A percentile compares a stretch with the other conserved stretches of the same genome.
These are phyloP conservation scores for Alternaria sp. DNA, from an alignment of 2,329 filamentous ascomycete genomes.

Conservation along the genomic window DNA sequence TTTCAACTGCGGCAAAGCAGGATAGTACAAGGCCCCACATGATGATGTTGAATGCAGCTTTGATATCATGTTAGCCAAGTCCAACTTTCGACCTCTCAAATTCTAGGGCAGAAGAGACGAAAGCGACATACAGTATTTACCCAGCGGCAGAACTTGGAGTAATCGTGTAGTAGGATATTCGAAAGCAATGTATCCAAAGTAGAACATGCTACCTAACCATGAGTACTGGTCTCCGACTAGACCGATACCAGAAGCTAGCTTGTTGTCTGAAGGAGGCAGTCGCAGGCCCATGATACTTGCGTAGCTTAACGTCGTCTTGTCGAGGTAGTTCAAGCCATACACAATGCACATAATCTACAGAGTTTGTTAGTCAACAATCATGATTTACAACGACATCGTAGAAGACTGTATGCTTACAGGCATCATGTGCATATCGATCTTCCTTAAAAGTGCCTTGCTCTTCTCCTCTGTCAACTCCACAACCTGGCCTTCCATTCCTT, in stretches of 20 bases:
- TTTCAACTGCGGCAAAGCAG: slow-evolving; percentile 69
- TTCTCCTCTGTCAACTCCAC: slow-evolving; percentile 65
- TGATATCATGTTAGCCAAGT: slow-evolving; percentile 4
- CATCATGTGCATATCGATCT: slow-evolving; percentile 70
- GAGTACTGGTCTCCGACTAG: slow-evolving; percentile 62
- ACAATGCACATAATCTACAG: slow-evolving; percentile 62
- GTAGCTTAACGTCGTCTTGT: slow-evolving; percentile 67
- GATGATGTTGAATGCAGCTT: slow-evolving; percentile 67
- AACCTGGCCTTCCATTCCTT: slow-evolving; percentile 58
- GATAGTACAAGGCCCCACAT: slow-evolving; percentile 69
- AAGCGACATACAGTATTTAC: slow-evolving; percentile 63
- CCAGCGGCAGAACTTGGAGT: slow-evolving; percentile 70
- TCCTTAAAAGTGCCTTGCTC: slow-evolving; percentile 66
- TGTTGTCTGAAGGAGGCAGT: slow-evolving; percentile 40
- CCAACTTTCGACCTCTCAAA: neutral
- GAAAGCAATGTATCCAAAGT: slow-evolving; percentile 66
- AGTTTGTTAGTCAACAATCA: slow-evolving; percentile 1
- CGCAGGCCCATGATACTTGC: slow-evolving; percentile 61
- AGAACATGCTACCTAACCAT: slow-evolving; percentile 62
- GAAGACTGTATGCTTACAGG: slow-evolving; percentile 49
- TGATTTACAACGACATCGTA: neutral
- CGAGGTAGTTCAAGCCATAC: slow-evolving; percentile 69
- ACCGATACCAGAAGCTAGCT: slow-evolving; percentile 52
- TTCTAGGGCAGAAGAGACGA: too few relatives aligned
- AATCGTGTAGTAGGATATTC: slow-evolving; percentile 73